phyloP scores from a whole-genome alignment of 176 grass and related monocot species.

The Ampelocalamus luodianensis region DNA sequence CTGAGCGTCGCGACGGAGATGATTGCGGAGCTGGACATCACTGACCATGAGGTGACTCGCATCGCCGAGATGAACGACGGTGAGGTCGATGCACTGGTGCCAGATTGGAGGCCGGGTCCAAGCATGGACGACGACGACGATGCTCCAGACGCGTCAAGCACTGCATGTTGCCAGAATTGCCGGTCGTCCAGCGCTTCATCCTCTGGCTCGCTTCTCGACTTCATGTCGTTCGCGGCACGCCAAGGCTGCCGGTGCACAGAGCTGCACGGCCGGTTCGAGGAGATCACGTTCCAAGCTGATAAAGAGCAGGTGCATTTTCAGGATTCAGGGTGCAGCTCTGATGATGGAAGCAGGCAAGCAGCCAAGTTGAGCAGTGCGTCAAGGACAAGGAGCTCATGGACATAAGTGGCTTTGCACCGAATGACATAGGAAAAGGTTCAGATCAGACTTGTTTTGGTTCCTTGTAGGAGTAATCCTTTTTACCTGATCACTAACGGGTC shows the following conservation, averaged over 20 bases:
- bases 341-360: slow-evolving; percentile 14
- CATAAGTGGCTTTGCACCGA: neutral
- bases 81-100: slow-evolving; percentile 63
- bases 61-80: slow-evolving; percentile 86
- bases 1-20: no score
- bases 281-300: slow-evolving; percentile 68
- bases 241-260: slow-evolving; percentile 47
- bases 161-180: slow-evolving; percentile 50
- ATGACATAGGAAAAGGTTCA: neutral
- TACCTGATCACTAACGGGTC: neutral
- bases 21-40: no score
- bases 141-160: neutral
- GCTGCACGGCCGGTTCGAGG: slow-evolving; percentile 75
- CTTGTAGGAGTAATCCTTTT: no score
- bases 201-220: slow-evolving; percentile 59
- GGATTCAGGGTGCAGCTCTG: slow-evolving; percentile 32
- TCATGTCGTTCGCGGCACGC: slow-evolving; percentile 42
- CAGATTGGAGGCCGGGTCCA: slow-evolving; percentile 62
- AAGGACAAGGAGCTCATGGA: neutral
- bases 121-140: slow-evolving; percentile 31
- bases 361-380: neutral
- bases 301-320: slow-evolving; percentile 27
- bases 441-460: neutral
- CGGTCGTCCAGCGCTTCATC: slow-evolving; percentile 55
- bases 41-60: no score